Evolutionary conservation across 495 filamentous ascomycete species (phyloP).

Genomic region (Neurospora pannonica): DNA sequence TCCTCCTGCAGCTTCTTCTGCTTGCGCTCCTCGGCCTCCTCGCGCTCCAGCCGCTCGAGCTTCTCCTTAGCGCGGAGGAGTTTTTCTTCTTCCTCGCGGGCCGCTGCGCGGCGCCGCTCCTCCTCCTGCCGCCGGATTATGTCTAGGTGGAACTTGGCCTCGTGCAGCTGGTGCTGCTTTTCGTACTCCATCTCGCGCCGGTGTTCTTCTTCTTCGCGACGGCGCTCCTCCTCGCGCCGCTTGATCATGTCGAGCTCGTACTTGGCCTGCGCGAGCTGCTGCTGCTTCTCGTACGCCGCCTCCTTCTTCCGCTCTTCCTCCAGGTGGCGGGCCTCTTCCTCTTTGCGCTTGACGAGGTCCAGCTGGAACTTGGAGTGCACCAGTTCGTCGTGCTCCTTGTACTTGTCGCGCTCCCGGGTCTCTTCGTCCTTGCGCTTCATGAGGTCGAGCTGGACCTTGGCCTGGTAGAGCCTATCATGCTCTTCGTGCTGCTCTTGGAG

Average conservation of each 20-base stretch:
- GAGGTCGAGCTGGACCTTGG: constrained; percentile 31
- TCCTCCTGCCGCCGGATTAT: constrained; percentile 33
- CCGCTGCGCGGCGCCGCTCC: constrained; percentile 17
- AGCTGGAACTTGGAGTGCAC: constrained; percentile 32
- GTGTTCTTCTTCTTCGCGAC: constrained; percentile 6
- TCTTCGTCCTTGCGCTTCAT: constrained; percentile 25
- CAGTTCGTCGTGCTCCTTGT: constrained; percentile 38
- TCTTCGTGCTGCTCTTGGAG: constrained; percentile 28
- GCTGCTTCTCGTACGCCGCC: constrained; percentile 18
- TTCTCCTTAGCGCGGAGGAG: constrained; percentile 20
- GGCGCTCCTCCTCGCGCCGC: constrained; percentile 17
- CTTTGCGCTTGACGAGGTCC: constrained; percentile 13
- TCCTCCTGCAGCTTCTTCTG: constrained; percentile 33
- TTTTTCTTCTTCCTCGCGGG: constrained; percentile 22
- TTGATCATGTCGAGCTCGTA: constrained; percentile 34
- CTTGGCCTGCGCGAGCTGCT: constrained; percentile 25
- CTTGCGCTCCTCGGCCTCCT: constrained; percentile 32
- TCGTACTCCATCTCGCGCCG: constrained; percentile 10
- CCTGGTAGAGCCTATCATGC: constrained; percentile 32
- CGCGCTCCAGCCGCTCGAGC: constrained; percentile 15
- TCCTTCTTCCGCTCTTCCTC: constrained; percentile 44
- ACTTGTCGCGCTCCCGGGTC: constrained; percentile 29
- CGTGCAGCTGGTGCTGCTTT: constrained; percentile 19
- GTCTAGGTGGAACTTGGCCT: constrained; percentile 33
- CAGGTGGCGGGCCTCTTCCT: constrained; percentile 26